A percentile compares a stretch with the other conserved stretches of the same genome.
Conservation (phyloP, 352 stramenopile species). For the Pythium oligandrum region DNA sequence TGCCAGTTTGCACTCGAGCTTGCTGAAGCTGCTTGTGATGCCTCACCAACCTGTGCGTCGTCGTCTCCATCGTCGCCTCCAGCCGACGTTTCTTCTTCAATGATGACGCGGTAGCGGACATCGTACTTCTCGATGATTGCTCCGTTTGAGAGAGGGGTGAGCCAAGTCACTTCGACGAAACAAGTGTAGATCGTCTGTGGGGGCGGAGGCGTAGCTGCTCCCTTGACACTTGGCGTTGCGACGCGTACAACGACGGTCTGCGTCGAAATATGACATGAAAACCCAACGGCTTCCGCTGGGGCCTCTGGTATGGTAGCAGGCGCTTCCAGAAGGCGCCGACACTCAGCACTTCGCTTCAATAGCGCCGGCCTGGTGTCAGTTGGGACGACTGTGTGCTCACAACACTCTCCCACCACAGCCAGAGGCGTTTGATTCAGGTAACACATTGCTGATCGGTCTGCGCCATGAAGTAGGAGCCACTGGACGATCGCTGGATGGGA, state of each 20-base stretch:
- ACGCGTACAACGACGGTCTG: constrained; percentile 30
- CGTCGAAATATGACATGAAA: constrained; percentile 33
- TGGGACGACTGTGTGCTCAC: constrained; percentile 18
- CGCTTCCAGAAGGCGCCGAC: constrained; percentile 29
- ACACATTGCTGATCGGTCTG: constrained; percentile 40
- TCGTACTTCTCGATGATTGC: constrained; percentile 73
- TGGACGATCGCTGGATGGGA: constrained; percentile 42
- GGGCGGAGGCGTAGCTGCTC: background rate
- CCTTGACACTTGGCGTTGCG: background rate
- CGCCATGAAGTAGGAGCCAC: constrained; percentile 54
- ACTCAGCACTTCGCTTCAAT: constrained; percentile 29
- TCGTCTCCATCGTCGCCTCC: constrained; percentile 8
- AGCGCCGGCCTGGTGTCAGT: constrained; percentile 4
- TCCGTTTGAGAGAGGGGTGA: constrained; percentile 61
- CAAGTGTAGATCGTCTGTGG: constrained; percentile 54
- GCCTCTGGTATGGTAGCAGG: constrained; percentile 25
- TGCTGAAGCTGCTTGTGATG: too few species aligned
- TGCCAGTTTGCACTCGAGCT: constrained; percentile 23
- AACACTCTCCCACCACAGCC: constrained; percentile 58
- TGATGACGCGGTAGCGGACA: constrained; percentile 42
- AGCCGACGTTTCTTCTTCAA: constrained; percentile 15
- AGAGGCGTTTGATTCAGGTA: constrained; percentile 46
- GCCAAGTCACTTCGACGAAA: constrained; percentile 38
- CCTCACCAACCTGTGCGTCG: constrained; percentile 4
- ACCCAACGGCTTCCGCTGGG: constrained; percentile 21